A percentile compares a stretch with the other conserved stretches of the same genome.
Conservation (phyloP, 1,139 yeast species). For the Yarrowia galli region DNA sequence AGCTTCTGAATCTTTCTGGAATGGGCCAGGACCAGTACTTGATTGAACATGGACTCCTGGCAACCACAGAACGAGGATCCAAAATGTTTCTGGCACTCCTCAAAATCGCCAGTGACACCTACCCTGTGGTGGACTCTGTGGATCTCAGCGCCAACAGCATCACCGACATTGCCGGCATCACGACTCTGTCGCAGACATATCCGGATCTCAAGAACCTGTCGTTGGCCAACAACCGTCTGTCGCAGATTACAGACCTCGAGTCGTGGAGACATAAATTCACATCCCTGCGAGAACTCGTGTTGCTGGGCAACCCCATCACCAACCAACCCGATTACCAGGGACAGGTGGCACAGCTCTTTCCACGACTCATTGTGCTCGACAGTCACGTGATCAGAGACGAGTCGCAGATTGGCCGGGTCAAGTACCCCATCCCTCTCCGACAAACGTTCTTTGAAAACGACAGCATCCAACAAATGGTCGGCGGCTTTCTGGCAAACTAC, state of each 20-base stretch:
- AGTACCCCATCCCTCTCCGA: conserved; percentile 57
- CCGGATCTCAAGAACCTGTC: conserved; percentile 82
- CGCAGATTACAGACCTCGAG: conserved; percentile 67
- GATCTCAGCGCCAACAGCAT: conserved; percentile 76
- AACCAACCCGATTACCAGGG: conserved; percentile 60
- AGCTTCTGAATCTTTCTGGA: conserved; percentile 73
- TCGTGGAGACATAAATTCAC: conserved; percentile 80
- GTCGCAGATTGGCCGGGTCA: conserved; percentile 58
- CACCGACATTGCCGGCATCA: conserved; percentile 65
- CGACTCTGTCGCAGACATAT: conserved; percentile 73
- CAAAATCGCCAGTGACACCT: conserved; percentile 71
- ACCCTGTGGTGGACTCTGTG: conserved; percentile 69
- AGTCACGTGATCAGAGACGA: conserved; percentile 82
- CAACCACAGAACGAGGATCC: conserved; percentile 63
- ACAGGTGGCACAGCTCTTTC: conserved; percentile 76
- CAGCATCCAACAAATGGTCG: conserved; percentile 73
- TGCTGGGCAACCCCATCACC: conserved; percentile 79
- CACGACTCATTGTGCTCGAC: conserved; percentile 78
- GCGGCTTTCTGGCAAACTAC: conserved; percentile 77
- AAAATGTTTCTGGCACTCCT: conserved; percentile 92
- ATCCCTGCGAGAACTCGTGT: conserved; percentile 73
- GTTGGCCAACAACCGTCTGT: conserved; percentile 74
- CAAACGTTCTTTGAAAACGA: conserved; percentile 81
- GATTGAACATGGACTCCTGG: conserved; percentile 68
- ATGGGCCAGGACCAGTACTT: conserved; percentile 73